A percentile compares a stretch with the other conserved stretches of the same genome.
phyloP scores from a whole-genome alignment of 2,329 filamentous ascomycete species.

The Diaporthe sp. region DNA sequence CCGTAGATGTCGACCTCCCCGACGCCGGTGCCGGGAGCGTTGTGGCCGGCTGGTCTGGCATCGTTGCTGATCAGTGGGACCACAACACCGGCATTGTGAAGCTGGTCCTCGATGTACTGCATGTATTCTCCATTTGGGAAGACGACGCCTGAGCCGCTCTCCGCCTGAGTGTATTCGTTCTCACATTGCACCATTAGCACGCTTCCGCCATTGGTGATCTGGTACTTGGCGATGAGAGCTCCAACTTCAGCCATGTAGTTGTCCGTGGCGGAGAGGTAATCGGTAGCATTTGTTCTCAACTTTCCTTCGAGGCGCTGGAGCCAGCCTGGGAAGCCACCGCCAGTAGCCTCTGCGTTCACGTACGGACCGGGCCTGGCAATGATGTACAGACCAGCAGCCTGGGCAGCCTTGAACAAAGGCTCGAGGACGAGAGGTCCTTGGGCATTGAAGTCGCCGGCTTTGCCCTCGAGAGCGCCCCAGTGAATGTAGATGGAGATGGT shows the following conservation, averaged over 20 bases:
- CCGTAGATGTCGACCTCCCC: constrained; percentile 73
- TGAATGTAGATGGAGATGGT: constrained; percentile 80
- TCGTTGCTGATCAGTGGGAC: constrained; percentile 87
- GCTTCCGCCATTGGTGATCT: constrained; percentile 83
- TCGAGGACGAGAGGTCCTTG: constrained; percentile 78
- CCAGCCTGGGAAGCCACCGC: constrained; percentile 83
- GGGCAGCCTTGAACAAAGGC: constrained; percentile 78
- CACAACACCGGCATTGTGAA: constrained; percentile 77
- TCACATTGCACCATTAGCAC: too few species aligned
- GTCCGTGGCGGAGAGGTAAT: constrained; percentile 73
- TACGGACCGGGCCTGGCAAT: constrained; percentile 60
- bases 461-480: constrained; percentile 80
- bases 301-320: constrained; percentile 72
- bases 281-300: constrained; percentile 69
- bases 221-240: constrained; percentile 73
- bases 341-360: constrained; percentile 69
- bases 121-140: constrained; percentile 80
- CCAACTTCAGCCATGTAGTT: constrained; percentile 72
- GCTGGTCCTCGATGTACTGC: constrained; percentile 78
- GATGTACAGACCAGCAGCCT: constrained; percentile 77
- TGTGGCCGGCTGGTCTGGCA: constrained; percentile 69
- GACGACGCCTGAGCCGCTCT: constrained; percentile 55
- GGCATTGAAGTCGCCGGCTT: constrained; percentile 73
- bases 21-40: constrained; percentile 70
- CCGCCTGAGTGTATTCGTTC: constrained; percentile 73